Evolutionary conservation across 305 asterid species (phyloP), one percentile per base, ranked within the genome.

Genomic region (Plantago lanceolata): DNA sequence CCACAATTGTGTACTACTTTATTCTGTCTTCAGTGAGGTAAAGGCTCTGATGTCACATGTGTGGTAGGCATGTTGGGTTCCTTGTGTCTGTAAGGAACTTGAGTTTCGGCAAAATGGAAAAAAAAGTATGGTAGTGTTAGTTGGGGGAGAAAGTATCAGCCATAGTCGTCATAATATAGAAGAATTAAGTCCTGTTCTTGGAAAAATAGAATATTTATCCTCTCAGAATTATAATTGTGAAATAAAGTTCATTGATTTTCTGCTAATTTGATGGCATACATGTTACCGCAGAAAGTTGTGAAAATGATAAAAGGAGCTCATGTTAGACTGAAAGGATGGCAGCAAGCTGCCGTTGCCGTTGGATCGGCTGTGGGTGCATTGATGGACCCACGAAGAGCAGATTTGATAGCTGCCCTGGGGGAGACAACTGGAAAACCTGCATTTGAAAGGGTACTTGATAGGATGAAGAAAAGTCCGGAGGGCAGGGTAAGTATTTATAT

Each of bases 351-450:
- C 0, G 90, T 92, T 62, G 96, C 96, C 15, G 79, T 85, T 72
- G 95, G 96, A 67, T 89, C 96, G 14, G 95, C 96, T 1, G 73
- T 87, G 8, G 98, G 96, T 52, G 91, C 96, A 0, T 62, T 92
- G 72, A 61, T 89, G 76, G 96, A 92, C 75, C 98, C 95, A 11
- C 77, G 97, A 44, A 75, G 96, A 78, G 96, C 94, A n/a, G 96
- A 92, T 68, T 79, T 89, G 66, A 85, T 92, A 64, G 95, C 95
- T 80, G 96, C 98, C 1, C 74, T 89, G 17, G 98, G 98, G 18
- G 97, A 92, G 73, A 89, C 98, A 7, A 92, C 96, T 4, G 97
- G 98, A 43, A 80, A 71, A 68, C 93, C 95, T 55, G 95, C 96
- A 62, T 89, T 92, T 54, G 78, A 85, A 68, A 82, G 87, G 76